These are phyloP conservation scores for Poa annua DNA, from an alignment of 176 grass and related monocot species.

Conservation along the genomic window DNA sequence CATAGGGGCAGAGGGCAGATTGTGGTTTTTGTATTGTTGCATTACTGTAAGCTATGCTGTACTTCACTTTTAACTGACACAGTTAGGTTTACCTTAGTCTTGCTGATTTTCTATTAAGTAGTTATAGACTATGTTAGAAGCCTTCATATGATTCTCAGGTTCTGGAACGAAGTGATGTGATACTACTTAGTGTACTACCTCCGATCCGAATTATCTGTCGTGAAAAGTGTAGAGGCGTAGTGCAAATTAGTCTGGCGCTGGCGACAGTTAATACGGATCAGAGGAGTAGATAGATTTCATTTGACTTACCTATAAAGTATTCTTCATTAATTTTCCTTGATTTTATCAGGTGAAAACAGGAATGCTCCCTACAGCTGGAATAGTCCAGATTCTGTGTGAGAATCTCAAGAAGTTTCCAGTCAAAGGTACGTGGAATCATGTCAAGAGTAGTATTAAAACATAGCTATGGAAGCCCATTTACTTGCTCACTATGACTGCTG, in stretches of 20 bases:
- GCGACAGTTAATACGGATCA: no score
- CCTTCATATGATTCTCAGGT: neutral
- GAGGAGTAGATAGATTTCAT: neutral
- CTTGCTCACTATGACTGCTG: constrained; percentile 40
- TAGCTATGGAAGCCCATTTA: constrained; percentile 31
- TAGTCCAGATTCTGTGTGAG: constrained; percentile 73
- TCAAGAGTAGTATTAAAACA: constrained; percentile 9
- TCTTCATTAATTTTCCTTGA: constrained; percentile 27
- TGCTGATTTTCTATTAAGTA: constrained; percentile 5
- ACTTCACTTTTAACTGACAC: neutral
- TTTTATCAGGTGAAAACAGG: constrained; percentile 87
- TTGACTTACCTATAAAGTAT: neutral
- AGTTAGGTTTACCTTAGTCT: neutral
- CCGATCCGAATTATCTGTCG: no score
- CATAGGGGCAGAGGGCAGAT: neutral
- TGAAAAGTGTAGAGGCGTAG: no score
- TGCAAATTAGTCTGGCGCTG: no score
- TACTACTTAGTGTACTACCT: neutral
- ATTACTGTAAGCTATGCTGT: neutral
- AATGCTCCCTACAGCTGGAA: constrained; percentile 80
- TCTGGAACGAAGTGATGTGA: neutral
- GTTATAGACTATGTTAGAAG: neutral
- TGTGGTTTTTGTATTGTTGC: neutral
- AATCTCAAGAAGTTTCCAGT: constrained; percentile 82
- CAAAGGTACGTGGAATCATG: constrained; percentile 63